Percentiles rank a stretch among this genome's conserved stretches.
phyloP scores from a whole-genome alignment of 768 basidiomycete species.

The Termitomyces sp. region DNA sequence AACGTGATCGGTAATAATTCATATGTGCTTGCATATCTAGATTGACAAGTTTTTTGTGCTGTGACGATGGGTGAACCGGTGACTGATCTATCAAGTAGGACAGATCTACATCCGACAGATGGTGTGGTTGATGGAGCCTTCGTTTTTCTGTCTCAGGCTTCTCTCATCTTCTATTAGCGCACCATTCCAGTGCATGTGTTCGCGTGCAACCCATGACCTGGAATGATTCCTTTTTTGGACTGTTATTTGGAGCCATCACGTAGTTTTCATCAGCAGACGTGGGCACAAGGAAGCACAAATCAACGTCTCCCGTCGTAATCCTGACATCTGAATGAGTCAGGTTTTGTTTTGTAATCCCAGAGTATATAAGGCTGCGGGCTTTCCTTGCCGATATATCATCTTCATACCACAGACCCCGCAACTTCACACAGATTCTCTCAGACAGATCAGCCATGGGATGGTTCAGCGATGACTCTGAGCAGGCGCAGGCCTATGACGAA shows the following conservation, averaged over 20 bases:
- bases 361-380: not conserved
- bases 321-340: not conserved
- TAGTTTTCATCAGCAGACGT: not conserved
- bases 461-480: slow-evolving; percentile 35
- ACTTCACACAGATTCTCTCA: not conserved
- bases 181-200: not conserved
- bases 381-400: not conserved
- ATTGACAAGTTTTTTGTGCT: no score
- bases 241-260: not conserved
- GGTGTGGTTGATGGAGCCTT: not conserved
- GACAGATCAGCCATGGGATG: slow-evolving; percentile 32
- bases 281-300: not conserved
- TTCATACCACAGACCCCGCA: not conserved
- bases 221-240: not conserved
- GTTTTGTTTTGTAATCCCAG: not conserved
- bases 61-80: no score
- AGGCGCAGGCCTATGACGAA: slow-evolving; percentile 36
- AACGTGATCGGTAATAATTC: no score
- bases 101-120: not conserved
- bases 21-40: no score
- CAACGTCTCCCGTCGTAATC: not conserved
- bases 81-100: not conserved
- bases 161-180: not conserved
- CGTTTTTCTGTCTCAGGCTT: not conserved
- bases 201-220: not conserved